Percentiles rank a stretch among this genome's conserved stretches.
phyloP scores from a whole-genome alignment of 2,329 filamentous ascomycete genomes.

The Ceratocystis destructans region DNA sequence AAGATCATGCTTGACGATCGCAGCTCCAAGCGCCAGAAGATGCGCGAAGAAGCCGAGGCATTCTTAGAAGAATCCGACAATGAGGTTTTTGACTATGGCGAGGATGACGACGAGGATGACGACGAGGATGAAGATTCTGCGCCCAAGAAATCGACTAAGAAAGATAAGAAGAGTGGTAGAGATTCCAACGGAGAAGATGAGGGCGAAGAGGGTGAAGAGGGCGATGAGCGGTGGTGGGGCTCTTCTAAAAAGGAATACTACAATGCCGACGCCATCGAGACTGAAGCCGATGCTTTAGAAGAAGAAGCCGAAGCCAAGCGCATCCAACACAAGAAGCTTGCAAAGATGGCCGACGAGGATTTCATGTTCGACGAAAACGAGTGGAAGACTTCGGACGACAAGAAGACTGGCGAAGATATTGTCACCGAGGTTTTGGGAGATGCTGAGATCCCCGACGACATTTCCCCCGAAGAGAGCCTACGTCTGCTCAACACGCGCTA shows the following conservation, averaged over 20 bases:
- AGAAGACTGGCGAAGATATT: conserved; percentile 38
- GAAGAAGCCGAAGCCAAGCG: conserved; percentile 84
- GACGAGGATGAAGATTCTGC: conserved; percentile 32
- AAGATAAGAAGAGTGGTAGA: conserved; percentile 21
- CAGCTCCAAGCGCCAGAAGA: conserved; percentile 61
- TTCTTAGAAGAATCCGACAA: conserved; percentile 49
- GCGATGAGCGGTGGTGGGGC: conserved; percentile 66
- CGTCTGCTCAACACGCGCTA: conserved; percentile 69
- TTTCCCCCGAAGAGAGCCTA: conserved; percentile 59
- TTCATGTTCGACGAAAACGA: conserved; percentile 86
- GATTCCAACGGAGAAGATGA: conserved; percentile 43
- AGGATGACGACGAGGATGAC: conserved; percentile 31
- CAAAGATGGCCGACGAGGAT: conserved; percentile 79
- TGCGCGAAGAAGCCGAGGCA: conserved; percentile 51
- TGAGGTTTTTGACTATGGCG: conserved; percentile 40
- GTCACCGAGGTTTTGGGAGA: conserved; percentile 80
- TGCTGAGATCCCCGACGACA: conserved; percentile 64
- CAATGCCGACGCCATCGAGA: conserved; percentile 61
- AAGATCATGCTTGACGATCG: conserved; percentile 71
- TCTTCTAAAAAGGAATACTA: conserved; percentile 84
- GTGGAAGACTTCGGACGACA: conserved; percentile 52
- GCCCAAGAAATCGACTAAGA: conserved; percentile 24
- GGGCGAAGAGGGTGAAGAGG: conserved; percentile 40
- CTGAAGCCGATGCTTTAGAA: conserved; percentile 59
- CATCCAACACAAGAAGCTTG: conserved; percentile 79